Evolutionary conservation across 2,329 filamentous ascomycete species (phyloP), one percentile per base, ranked within the genome.

Genomic region (Xylaria sp.): DNA sequence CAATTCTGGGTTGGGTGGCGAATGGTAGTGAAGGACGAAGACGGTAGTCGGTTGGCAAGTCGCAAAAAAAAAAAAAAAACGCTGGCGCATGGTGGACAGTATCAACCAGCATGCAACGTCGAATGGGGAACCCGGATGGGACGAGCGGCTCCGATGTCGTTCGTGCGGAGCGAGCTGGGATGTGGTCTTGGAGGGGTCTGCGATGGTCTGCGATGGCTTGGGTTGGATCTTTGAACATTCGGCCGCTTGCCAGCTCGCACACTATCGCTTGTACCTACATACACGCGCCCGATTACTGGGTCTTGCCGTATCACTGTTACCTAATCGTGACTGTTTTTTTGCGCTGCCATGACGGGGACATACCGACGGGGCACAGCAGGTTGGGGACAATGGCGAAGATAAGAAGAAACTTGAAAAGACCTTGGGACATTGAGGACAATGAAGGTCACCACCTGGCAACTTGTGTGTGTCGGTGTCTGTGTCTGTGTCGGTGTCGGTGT

Each of bases 141-240:
- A 65, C 47, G 53, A 64, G 56, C 40, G 63, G 63, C 65, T 67
- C 65, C 65, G 65, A 67, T 67, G 65, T 67, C 65, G 65, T 67
- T 42, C 47, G 45, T 55, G 59, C 53, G 25, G 55, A 57, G 45
- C 35, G 38, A 63, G 54, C 45, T 52, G 37, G 50, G 31, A 47
- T 17, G 6, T 31, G 28, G 28, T 9, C 28, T 31, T 31, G 28
- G 28, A 5, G 5, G 4, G 28, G 28, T 31, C 28, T 31, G 28
- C 5, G 28, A 31, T 28, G 42, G 9, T 2, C 17, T 43, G 17
- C 17, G 5, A 45, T 46, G 21, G 43, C 6, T 17, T 19, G 2
- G 43, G 14, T 35, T 52, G 50, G 19, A 49, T 51, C 46, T 37
- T 52, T 45, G 35, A n/a, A n/a, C 42, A 45, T 37, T 33, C 40